Percentiles rank a stretch among this genome's conserved stretches.
These are phyloP conservation scores for Abrus pulchellus DNA, from an alignment of 306 rosid species.

Conservation along the genomic window DNA sequence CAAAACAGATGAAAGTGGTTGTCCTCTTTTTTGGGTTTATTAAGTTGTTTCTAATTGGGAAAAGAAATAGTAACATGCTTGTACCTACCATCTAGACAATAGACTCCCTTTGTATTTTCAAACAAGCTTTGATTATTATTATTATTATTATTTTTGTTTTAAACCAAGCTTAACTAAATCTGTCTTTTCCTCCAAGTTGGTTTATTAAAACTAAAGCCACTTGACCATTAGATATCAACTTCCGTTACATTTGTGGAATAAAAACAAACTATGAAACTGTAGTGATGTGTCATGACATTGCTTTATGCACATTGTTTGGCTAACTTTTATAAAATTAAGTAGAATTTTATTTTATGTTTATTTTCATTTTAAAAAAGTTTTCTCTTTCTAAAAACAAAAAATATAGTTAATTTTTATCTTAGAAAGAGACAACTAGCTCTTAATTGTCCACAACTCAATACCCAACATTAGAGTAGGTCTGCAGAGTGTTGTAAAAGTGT, in stretches of 20 bases:
- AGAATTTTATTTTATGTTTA: no score
- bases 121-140: not conserved
- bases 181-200: conserved; percentile 19
- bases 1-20: conserved; percentile 16
- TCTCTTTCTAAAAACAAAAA: no score
- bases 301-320: not conserved
- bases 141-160: not conserved
- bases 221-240: not conserved
- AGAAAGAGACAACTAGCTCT: no score
- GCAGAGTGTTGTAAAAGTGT: no score
- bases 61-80: not conserved
- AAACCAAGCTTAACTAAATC: not conserved
- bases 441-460: no score
- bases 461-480: no score
- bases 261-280: conserved; percentile 1
- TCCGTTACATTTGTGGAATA: not conserved
- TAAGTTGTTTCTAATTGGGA: conserved; percentile 1
- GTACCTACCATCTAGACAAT: conserved; percentile 15
- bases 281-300: not conserved
- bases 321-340: not conserved
- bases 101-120: not conserved
- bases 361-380: no score
- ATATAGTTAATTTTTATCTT: no score
- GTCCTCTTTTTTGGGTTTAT: conserved; percentile 9
- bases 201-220: conserved; percentile 15